Percentiles rank a stretch among this genome's conserved stretches.
Conservation (phyloP, 202 grass and related monocot species). For the Saccharum hybrid region DNA sequence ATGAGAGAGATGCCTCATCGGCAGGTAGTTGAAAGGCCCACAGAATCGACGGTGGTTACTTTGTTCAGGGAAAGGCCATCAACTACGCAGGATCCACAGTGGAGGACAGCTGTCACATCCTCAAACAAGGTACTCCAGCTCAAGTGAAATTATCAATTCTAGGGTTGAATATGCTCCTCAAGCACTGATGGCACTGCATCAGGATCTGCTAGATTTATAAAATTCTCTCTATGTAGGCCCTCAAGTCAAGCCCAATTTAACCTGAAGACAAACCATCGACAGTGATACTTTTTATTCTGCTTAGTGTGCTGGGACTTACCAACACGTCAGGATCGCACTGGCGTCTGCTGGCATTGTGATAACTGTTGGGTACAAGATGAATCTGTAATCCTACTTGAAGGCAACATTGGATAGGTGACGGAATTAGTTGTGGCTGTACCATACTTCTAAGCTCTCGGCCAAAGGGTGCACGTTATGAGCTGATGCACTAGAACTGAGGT, state of each 20-base stretch:
- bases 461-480: slow-evolving; percentile 4
- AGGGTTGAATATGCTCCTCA: slow-evolving; percentile 22
- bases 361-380: background rate
- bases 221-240: slow-evolving; percentile 53
- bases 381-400: slow-evolving; percentile 42
- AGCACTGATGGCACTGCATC: slow-evolving; percentile 8
- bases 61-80: slow-evolving; percentile 72
- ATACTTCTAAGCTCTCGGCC: slow-evolving; percentile 30
- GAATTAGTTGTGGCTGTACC: slow-evolving; percentile 33
- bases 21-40: slow-evolving; percentile 51
- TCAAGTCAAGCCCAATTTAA: slow-evolving; percentile 87
- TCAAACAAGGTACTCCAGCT: slow-evolving; percentile 80
- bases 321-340: slow-evolving; percentile 9
- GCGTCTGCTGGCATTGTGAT: slow-evolving; percentile 36
- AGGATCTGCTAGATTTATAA: slow-evolving; percentile 9
- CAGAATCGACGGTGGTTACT: slow-evolving; percentile 66
- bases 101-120: slow-evolving; percentile 85
- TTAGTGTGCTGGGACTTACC: slow-evolving; percentile 35
- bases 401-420: slow-evolving; percentile 11
- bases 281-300: slow-evolving; percentile 23
- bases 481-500: slow-evolving; percentile 28
- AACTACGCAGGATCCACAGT: slow-evolving; percentile 73
- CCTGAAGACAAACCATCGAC: slow-evolving; percentile 38
- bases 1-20: slow-evolving; percentile 96
- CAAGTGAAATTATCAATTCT: slow-evolving; percentile 17